Evolutionary conservation across 1,284 basidiomycete species (phyloP), one percentile per base, ranked within the genome.

Genomic region (Somion occarium): DNA sequence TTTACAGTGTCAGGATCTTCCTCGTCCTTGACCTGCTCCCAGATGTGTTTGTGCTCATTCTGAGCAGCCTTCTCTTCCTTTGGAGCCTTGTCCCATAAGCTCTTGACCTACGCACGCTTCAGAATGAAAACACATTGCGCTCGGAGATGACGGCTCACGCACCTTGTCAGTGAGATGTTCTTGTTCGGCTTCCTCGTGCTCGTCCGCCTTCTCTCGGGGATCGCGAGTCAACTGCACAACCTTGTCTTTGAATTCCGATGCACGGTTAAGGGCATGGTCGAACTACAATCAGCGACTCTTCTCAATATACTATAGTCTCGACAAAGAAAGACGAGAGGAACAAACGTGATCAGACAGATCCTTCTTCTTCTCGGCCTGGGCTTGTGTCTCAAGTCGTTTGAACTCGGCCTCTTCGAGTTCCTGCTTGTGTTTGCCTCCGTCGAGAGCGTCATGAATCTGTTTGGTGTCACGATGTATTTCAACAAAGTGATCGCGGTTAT

Each of bases 341-440:
- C 48, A 15, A 19, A 53, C 52, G 23, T 49, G 42, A 19, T 38
- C 48, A 9, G 12, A 3, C 3, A 53, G 20, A 22, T 47, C 18
- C 22, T 39, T 47, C 44, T 53, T 53, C 19, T 41, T 44, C 25
- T 50, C 48, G 18, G n/a, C 26, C 22, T 46, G 49, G 9, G 52
- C 52, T 37, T 46, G 38, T 3, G 24, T 25, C 19, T 53, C 48
- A 15, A 53, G 30, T 7, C 44, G 42, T 20, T 50, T 4, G 37
- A 50, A 53, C 23, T 50, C 52, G 15, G 30, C 49, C 26, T 50
- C 42, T 25, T 53, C 52, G 12, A 53, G 49, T 44, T 49, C 49
- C 20, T 44, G 3, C 38, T 27, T 48, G 37, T 49, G 47, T 25
- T 50, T 50, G 9, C 52, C 52, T 3, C 52, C 52, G 39, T 53